A percentile compares a stretch with the other conserved stretches of the same genome.
Evolutionary conservation across 1,139 yeast genomes (phyloP).

Genomic region (Lodderomyces metapsilosis): DNA sequence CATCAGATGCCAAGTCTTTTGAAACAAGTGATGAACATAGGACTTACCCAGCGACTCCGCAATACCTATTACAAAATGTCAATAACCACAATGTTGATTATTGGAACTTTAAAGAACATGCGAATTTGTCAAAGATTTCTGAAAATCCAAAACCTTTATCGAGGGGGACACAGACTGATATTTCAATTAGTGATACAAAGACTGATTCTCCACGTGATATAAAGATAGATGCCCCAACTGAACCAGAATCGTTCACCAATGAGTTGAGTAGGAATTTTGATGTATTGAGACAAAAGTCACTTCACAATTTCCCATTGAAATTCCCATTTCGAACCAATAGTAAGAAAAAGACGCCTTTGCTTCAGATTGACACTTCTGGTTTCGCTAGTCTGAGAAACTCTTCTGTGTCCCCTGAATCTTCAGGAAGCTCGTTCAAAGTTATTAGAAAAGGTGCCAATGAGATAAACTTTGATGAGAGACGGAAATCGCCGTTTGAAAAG

Average conservation of each 20-base stretch:
- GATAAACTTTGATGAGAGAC: constrained; percentile 77
- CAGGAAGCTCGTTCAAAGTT: constrained; percentile 52
- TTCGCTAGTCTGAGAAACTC: constrained; percentile 5
- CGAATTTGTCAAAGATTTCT: constrained; percentile 18
- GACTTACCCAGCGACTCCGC: constrained; percentile 59
- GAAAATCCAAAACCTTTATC: constrained; percentile 10
- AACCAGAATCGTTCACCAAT: not conserved
- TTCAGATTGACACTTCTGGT: constrained; percentile 29
- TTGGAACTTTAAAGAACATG: constrained; percentile 58
- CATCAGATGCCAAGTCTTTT: constrained; percentile 51
- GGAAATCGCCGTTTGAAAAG: constrained; percentile 68
- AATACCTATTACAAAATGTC: constrained; percentile 46
- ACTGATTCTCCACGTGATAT: not conserved
- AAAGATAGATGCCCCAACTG: not conserved
- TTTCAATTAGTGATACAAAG: no score
- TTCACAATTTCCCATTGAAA: constrained; percentile 9
- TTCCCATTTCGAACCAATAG: constrained; percentile 14
- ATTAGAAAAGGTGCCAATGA: constrained; percentile 54
- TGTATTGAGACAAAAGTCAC: not conserved
- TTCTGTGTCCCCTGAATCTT: constrained; percentile 12
- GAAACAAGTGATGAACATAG: constrained; percentile 43
- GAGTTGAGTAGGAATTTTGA: not conserved
- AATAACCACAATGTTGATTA: constrained; percentile 50
- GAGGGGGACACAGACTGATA: not conserved
- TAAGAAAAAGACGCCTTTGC: constrained; percentile 18